Evolutionary conservation across 2,329 filamentous ascomycete genomes (phyloP), one percentile per base, ranked within the genome.

Genomic region (Colletotrichum viniferum): DNA sequence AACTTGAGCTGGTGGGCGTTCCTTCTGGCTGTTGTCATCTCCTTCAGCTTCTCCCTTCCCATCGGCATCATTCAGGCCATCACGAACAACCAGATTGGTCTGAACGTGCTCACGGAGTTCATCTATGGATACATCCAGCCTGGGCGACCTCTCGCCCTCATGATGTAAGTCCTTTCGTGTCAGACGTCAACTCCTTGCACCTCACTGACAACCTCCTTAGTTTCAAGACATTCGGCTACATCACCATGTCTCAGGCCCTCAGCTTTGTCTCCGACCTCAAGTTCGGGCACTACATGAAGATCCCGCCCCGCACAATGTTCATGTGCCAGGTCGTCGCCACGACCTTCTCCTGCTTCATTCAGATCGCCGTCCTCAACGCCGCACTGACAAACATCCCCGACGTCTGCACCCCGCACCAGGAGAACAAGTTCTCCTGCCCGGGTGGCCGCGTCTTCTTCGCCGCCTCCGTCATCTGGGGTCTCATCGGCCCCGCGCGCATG

Each of bases 81-180:
- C 6, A 94, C 93, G 5, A 92, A 94, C 80, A 92, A 93, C 81
- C 86, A 94, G 85, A 92, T 95, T 48, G 93, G 92, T 3, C 86
- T 95, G 43, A 95, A 95, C 77, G 93, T 96, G 30, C 85, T 95
- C 77, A 94, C 93, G 1, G 93, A 95, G 84, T 94, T 95, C 77
- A 85, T 96, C 5, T 91, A 92, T 74, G 94, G 94, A 2, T 95
- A 95, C 79, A 94, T 95, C 79, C 92, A 94, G 77, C 93, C 93
- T 0, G 94, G 94, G 4, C 86, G 90, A 7, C 94, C 94, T 0
- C 85, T 95, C 70, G 94, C 92, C 0, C 90, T 95, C 76, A 95
- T 96, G 93, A 88, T 95, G 85, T 94, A 81, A 28, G n/a, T n/a
- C n/a, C n/a, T n/a, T n/a, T n/a, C n/a, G n/a, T n/a, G n/a, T n/a